Conservation (phyloP, 2,329 filamentous ascomycete genomes). For the Colletotrichum viniferum region DNA sequence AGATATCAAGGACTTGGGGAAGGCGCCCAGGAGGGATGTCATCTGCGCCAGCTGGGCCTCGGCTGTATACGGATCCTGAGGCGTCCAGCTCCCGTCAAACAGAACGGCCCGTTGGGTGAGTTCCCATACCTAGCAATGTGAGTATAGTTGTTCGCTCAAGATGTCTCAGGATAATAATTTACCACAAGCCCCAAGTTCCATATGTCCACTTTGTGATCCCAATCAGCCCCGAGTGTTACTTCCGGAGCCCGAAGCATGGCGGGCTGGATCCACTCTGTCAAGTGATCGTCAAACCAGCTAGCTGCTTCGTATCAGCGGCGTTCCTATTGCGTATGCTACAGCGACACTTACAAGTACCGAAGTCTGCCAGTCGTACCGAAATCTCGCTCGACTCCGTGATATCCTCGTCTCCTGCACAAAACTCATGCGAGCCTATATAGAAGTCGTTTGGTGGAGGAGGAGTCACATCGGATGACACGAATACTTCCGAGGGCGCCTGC, state of each 20-base stretch:
- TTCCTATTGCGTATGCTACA: not conserved
- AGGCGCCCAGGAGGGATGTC: not conserved
- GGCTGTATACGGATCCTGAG: not conserved
- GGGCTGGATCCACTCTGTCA: not conserved
- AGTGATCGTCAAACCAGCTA: not conserved
- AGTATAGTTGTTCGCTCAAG: accelerated
- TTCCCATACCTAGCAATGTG: not conserved
- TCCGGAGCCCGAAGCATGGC: not conserved
- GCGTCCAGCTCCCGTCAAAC: not conserved
- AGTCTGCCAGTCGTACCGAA: not conserved
- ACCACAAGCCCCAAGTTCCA: not conserved
- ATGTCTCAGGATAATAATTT: accelerated
- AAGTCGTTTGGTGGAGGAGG: not conserved
- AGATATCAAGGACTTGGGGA: not conserved
- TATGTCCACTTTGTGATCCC: not conserved
- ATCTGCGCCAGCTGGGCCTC: not conserved
- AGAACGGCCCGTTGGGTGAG: not conserved
- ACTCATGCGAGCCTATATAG: not conserved
- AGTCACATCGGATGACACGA: not conserved
- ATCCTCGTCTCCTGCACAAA: not conserved
- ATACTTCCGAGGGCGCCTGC: not conserved
- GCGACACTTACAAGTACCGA: not conserved
- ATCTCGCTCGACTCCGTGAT: not conserved
- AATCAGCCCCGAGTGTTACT: not conserved
- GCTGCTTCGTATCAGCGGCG: not conserved